Base-by-base conservation (phyloP, 495 filamentous ascomycete genomes). In the Evernia prunastri region DNA sequence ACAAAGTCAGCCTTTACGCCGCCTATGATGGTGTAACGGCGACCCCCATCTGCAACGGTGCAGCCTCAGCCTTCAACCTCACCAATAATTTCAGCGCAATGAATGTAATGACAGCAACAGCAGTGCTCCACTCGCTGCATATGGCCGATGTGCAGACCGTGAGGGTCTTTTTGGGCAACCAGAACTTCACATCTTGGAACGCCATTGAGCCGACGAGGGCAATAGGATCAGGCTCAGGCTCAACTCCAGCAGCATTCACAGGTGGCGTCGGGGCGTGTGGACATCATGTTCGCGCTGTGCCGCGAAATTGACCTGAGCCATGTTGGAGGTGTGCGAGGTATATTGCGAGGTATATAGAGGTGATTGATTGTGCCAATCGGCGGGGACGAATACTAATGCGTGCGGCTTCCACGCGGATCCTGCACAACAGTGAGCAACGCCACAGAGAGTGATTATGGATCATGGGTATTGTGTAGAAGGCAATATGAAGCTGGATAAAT, bases 1-100 rank as follows among this genome's bases (percentile, higher is more conserved):
- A 31, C 25, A 61, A 71, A n/a, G 63, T 71, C 18, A 66, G 63
- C 60, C 64, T 73, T 37, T 71, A 72, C 59, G 61, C 25, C n/a
- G 51, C 23, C 20, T 56, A 63, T 18, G 60, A 56, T 56, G 49
- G 51, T n/a, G 56, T 53, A 23, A 67, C 60, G 20, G 66, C 64
- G 6, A 67, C 64, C 25, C 63, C 66, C 11, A 42, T 66, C 25
- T 72, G 71, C 59, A 56, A 60, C 35, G 70, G 71, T 39, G 15
- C 42, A 20, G 66, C 70, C 3, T 63, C 57, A 33, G 56, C 58
- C 25, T 63, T 67, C 53, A 72, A 72, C 20, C 66, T 70, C 63
- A 68, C 68, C 4, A 65, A 61, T 36, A 36, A 67, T 25, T 71
- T 66, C 57, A 72, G 71, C 63, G 39, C 53, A 33, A 45, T 40